Evolutionary conservation across 2,329 filamentous ascomycete genomes (phyloP), one percentile per base, ranked within the genome.

Genomic region (Sclerotinia subarctica): DNA sequence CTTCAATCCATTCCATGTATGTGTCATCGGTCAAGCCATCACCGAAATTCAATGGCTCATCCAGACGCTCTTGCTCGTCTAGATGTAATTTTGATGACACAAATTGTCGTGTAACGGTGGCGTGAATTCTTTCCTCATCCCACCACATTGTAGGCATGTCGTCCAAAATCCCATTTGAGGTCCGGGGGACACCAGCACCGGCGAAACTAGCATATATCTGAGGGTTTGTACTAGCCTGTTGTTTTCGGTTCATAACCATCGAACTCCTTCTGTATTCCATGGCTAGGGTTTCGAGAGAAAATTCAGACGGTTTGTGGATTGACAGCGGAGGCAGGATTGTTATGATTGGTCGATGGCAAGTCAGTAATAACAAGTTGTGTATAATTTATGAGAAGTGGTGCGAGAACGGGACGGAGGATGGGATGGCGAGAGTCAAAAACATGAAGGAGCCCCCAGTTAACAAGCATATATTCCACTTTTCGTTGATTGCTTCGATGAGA

Each of bases 1-100:
- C 81, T 58, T 90, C 80, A 68, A 93, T 92, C 88, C 90, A 92
- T 76, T 93, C 90, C 81, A 90, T 88, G 76, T 93, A 93, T 0
- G 90, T 92, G 70, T 89, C 86, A 77, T 92, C 87, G 5, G 90
- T 92, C 68, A 86, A 76, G 26, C 86, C 78, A 67, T 86, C 86
- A 42, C 90, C 90, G 77, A 92, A 92, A 17, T 82, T 85, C 58
- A 92, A 80, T 11, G 86, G 86, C 52, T 81, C 81, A 74, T 90
- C 84, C 58, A 94, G 80, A 66, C 85, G 85, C 67, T 84, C 81
- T 72, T 87, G 82, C 77, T 91, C 89, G 70, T 87, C 83, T 52
- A 86, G 84, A 59, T 85, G 81, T 53, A 93, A 82, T 69, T 90
- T 85, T 52, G 86, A 86, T 63, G 84, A 83, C 70, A 93, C 86